Base-by-base conservation (phyloP, 2,329 filamentous ascomycete genomes). In the Penicillium sp. region DNA sequence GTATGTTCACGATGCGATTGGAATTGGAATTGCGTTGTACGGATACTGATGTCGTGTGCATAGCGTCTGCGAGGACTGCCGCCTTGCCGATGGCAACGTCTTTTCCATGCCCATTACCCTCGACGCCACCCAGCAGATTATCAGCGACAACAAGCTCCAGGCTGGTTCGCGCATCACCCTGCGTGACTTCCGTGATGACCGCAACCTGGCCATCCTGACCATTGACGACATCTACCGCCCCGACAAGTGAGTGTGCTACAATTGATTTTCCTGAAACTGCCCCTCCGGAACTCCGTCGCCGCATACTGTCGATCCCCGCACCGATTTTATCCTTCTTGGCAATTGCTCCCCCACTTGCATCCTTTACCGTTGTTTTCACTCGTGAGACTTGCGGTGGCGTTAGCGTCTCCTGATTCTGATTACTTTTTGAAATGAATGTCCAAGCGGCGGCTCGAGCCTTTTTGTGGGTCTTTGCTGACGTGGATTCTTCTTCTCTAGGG, bases 71-170 rank as follows among this genome's bases (percentile, higher is more conserved):
- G 86, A 87, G 74, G 84, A 92, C 64, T 86, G 89, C 79, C 89
- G 94, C 65, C 87, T 99, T 53, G 85, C 85, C 53, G 86, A 90
- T 76, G 94, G 94, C 72, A 86, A 86, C 71, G 87, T 99, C 66
- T 97, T 97, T 79, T 89, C 85, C 75, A 99, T 99, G 78, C 94
- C 94, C 67, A 97, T 99, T 75, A 95, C 89, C 65, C 86, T 99
- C 61, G 94, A 99, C 73, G 79, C 95, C 56, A 84, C 81, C 60
- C 80, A 90, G 71, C 76, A 87, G 68, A 84, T 84, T 53, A 89
- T 97, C 69, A 81, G 92, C 60, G 80, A 86, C 64, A 72, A 87
- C 28, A 85, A 84, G 57, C 81, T 96, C 68, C 89, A 94, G 82
- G 68, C 89, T 24, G 91, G 92, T 48, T 82, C 87, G 51, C 86